These are phyloP conservation scores for Penicillium sp. DNA, from an alignment of 2,329 filamentous ascomycete genomes.

Conservation along the genomic window DNA sequence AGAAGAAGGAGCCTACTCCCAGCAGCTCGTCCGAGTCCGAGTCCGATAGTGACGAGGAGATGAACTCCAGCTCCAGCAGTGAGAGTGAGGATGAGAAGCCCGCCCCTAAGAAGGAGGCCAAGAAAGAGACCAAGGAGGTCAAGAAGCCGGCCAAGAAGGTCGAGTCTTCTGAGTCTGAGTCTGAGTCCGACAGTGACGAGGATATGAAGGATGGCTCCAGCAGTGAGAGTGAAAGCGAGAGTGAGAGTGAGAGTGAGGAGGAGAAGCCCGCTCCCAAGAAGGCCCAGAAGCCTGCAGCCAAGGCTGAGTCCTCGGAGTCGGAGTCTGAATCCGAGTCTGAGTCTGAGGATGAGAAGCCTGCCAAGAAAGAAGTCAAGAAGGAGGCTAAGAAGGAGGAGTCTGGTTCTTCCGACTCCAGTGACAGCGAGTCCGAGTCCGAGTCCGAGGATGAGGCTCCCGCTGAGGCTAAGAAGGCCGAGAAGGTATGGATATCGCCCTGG, in stretches of 20 bases:
- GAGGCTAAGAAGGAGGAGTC: conserved; percentile 29
- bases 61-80: conserved; percentile 29
- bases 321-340: conserved; percentile 33
- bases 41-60: conserved; percentile 38
- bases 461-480: conserved; percentile 25
- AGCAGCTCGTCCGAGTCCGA: conserved; percentile 26
- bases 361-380: conserved; percentile 37
- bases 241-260: conserved; percentile 31
- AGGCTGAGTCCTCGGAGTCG: conserved; percentile 29
- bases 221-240: conserved; percentile 21
- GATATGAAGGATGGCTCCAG: conserved; percentile 36
- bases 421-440: conserved; percentile 33
- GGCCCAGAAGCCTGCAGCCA: conserved; percentile 20
- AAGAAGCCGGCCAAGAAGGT: conserved; percentile 30
- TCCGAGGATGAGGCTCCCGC: conserved; percentile 18
- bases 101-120: conserved; percentile 27
- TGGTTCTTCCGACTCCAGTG: conserved; percentile 32
- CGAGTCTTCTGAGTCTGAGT: conserved; percentile 35
- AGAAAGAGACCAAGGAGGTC: conserved; percentile 26
- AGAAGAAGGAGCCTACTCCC: conserved; percentile 44
- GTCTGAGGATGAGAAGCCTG: conserved; percentile 38
- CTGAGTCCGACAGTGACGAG: conserved; percentile 39
- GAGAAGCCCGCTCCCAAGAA: conserved; percentile 38
- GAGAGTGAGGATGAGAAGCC: conserved; percentile 36
- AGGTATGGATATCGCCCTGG: conserved; percentile 20